Conservation (phyloP, 2,329 filamentous ascomycete species). For the Dactylellina cionopaga region DNA sequence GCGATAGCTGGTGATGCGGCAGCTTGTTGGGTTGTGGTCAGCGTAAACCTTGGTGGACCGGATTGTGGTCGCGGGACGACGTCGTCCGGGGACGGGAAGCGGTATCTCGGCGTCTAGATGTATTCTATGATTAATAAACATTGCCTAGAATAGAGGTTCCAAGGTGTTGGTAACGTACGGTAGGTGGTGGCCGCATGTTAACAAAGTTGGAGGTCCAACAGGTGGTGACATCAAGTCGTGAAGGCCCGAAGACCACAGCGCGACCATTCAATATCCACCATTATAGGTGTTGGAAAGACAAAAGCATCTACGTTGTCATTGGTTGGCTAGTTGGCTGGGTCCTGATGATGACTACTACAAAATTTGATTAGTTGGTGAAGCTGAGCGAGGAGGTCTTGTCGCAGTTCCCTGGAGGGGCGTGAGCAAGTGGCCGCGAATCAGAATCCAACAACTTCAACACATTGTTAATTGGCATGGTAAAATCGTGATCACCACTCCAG, state of each 20-base stretch:
- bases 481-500: neutral
- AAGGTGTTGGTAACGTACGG: conserved; percentile 6
- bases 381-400: neutral
- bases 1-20: conserved; percentile 2
- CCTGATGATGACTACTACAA: too few species aligned
- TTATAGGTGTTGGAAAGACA: neutral
- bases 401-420: neutral
- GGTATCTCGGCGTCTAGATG: conserved; percentile 38
- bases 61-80: conserved; percentile 4
- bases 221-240: conserved; percentile 1
- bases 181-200: conserved; percentile 24
- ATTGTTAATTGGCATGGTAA: too few species aligned
- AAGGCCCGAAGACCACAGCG: neutral
- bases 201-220: neutral
- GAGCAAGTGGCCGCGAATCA: neutral
- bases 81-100: conserved; percentile 45
- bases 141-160: neutral
- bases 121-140: neutral
- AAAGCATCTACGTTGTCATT: too few species aligned
- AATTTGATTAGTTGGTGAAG: too few species aligned
- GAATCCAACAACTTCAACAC: conserved; percentile 10
- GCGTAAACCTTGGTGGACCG: neutral
- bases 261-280: neutral
- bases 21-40: neutral
- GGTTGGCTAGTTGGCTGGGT: neutral